A percentile compares a stretch with the other conserved stretches of the same genome.
Evolutionary conservation across 192 early-diverging fungal species (phyloP).

Genomic region (Coemansia sp.): DNA sequence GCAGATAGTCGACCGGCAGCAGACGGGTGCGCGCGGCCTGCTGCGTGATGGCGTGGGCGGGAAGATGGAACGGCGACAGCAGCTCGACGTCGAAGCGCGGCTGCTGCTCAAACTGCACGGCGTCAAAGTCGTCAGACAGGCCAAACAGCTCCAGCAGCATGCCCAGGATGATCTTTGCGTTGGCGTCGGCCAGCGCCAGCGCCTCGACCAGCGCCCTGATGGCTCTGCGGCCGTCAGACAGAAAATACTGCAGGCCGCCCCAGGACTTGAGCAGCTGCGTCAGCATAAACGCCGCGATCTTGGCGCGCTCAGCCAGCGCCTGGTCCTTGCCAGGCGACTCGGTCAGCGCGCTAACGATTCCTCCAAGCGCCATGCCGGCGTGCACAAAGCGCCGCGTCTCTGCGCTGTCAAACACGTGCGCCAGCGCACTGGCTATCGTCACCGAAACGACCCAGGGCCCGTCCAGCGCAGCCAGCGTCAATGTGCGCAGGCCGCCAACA

Average conservation of each 20-base stretch:
- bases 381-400: constrained; percentile 35
- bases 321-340: constrained; percentile 41
- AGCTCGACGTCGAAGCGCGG: constrained; percentile 49
- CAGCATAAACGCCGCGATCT: constrained; percentile 47
- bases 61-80: constrained; percentile 40
- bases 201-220: constrained; percentile 35
- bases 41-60: constrained; percentile 32
- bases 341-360: constrained; percentile 42
- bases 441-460: constrained; percentile 52
- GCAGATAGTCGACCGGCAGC: constrained; percentile 45
- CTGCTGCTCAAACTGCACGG: constrained; percentile 51
- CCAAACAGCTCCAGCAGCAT: constrained; percentile 55
- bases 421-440: constrained; percentile 34
- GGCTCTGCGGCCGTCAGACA: constrained; percentile 38
- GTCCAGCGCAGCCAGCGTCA: constrained; percentile 46
- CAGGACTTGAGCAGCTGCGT: constrained; percentile 54
- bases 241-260: constrained; percentile 55
- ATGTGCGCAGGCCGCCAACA: constrained; percentile 37
- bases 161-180: constrained; percentile 46
- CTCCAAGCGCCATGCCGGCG: constrained; percentile 40
- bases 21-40: constrained; percentile 33
- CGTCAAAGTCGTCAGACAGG: constrained; percentile 47
- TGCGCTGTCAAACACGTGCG: constrained; percentile 38
- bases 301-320: constrained; percentile 45
- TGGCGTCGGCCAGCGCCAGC: constrained; percentile 36